Evolutionary conservation across 805 yeast genomes (phyloP).

Genomic region (Lipomyces yamadae): DNA sequence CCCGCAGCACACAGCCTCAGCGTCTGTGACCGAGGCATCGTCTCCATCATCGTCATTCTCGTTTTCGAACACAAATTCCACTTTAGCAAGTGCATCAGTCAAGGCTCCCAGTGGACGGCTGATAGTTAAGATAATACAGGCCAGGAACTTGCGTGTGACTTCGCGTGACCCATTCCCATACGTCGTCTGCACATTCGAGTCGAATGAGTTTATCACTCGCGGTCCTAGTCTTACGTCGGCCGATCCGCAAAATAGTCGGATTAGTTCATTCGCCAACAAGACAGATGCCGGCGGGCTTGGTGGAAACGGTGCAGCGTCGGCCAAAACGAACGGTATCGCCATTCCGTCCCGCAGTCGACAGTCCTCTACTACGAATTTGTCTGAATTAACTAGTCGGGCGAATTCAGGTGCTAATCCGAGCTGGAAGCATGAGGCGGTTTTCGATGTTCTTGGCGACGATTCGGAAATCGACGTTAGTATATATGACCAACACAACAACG

Average conservation of each 20-base stretch:
- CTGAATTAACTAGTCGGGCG: slow-evolving; percentile 24
- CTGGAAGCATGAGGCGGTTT: slow-evolving; percentile 92
- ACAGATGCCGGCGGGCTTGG: slow-evolving; percentile 14
- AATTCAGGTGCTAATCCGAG: slow-evolving; percentile 63
- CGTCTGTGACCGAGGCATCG: slow-evolving; percentile 8
- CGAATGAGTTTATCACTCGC: slow-evolving; percentile 85
- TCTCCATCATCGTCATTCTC: slow-evolving; percentile 30
- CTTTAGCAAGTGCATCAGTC: slow-evolving; percentile 20
- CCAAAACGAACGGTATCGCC: slow-evolving; percentile 42
- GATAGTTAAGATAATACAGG: slow-evolving; percentile 79
- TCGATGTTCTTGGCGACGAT: slow-evolving; percentile 85
- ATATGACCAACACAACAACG: slow-evolving; percentile 82
- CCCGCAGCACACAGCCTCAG: slow-evolving; percentile 8
- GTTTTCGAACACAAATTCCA: slow-evolving; percentile 7
- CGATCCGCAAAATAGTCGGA: slow-evolving; percentile 25
- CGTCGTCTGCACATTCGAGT: slow-evolving; percentile 89
- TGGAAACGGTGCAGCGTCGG: slow-evolving; percentile 19
- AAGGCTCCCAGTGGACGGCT: slow-evolving; percentile 77
- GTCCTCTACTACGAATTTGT: slow-evolving; percentile 29
- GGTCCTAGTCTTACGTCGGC: slow-evolving; percentile 57
- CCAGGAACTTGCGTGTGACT: slow-evolving; percentile 65
- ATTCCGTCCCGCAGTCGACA: slow-evolving; percentile 46
- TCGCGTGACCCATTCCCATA: slow-evolving; percentile 66
- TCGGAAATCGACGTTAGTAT: slow-evolving; percentile 89
- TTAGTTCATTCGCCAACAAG: slow-evolving; percentile 27